Percentiles rank a stretch among this genome's conserved stretches.
These are phyloP conservation scores for Cucurbitaria berberidis DNA, from an alignment of 2,329 filamentous ascomycete genomes.

Conservation along the genomic window DNA sequence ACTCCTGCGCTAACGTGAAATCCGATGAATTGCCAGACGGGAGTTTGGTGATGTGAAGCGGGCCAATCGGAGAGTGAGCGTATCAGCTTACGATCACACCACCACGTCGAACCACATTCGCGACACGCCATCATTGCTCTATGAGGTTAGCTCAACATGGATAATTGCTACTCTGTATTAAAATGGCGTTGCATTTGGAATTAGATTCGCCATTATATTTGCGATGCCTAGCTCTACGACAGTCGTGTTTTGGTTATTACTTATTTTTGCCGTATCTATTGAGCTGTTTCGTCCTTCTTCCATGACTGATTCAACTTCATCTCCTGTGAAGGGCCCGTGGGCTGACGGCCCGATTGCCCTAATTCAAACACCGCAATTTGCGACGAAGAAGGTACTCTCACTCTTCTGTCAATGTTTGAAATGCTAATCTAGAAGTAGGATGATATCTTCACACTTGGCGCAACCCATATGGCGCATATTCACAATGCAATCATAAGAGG, in stretches of 20 bases:
- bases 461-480: conserved; percentile 47
- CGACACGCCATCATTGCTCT: conserved; percentile 2
- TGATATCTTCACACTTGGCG: conserved; percentile 44
- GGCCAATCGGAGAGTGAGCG: conserved; percentile 1
- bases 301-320: conserved; percentile 9
- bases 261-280: conserved; percentile 7
- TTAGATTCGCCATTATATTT: neutral
- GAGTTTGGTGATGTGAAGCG: too few relatives aligned
- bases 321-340: conserved; percentile 29
- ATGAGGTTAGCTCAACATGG: neutral
- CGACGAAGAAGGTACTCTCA: conserved; percentile 33
- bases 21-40: neutral
- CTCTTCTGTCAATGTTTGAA: neutral
- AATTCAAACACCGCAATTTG: conserved; percentile 38
- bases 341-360: conserved; percentile 39
- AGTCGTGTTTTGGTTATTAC: conserved; percentile 7
- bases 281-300: conserved; percentile 9
- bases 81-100: conserved; percentile 22
- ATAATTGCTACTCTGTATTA: neutral
- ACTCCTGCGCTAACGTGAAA: neutral
- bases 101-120: conserved; percentile 21
- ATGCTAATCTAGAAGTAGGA: conserved; percentile 17
- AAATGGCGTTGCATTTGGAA: neutral
- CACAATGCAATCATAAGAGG: conserved; percentile 51
- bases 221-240: conserved; percentile 15